Percentiles rank a stretch among this genome's conserved stretches.
These are phyloP conservation scores for Acer campestre DNA, from an alignment of 345 rosid genomes.

Conservation along the genomic window DNA sequence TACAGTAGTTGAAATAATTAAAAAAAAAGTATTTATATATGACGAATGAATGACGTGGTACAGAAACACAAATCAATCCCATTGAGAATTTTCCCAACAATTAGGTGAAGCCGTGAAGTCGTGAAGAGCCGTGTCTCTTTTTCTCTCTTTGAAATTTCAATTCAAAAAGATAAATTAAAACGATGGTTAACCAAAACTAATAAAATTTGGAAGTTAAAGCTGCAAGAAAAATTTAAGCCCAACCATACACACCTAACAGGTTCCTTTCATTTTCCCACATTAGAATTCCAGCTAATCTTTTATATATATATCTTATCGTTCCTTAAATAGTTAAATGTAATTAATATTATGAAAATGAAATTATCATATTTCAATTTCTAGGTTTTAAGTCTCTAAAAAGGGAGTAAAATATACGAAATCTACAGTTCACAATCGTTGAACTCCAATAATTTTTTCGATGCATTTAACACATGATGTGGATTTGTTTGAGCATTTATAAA, in stretches of 20 bases:
- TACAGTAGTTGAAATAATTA: background rate
- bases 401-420: too few species aligned
- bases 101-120: too few species aligned
- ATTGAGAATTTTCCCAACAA: background rate
- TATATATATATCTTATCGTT: too few species aligned
- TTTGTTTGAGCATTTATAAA: constrained; percentile 8
- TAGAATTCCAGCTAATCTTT: background rate
- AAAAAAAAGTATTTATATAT: background rate
- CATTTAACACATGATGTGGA: background rate
- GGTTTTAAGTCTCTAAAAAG: too few species aligned
- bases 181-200: constrained; percentile 18
- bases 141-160: background rate
- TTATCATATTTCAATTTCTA: too few species aligned
- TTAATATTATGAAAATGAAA: background rate
- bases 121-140: background rate
- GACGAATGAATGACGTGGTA: background rate
- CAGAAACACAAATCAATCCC: background rate
- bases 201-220: constrained; percentile 15
- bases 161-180: background rate
- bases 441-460: background rate
- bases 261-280: background rate
- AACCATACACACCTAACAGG: constrained; percentile 16
- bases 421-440: background rate
- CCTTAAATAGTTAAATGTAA: background rate
- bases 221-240: constrained; percentile 4